These are phyloP conservation scores for Fusarium anguioides DNA, from an alignment of 2,329 filamentous ascomycete genomes.

Conservation along the genomic window DNA sequence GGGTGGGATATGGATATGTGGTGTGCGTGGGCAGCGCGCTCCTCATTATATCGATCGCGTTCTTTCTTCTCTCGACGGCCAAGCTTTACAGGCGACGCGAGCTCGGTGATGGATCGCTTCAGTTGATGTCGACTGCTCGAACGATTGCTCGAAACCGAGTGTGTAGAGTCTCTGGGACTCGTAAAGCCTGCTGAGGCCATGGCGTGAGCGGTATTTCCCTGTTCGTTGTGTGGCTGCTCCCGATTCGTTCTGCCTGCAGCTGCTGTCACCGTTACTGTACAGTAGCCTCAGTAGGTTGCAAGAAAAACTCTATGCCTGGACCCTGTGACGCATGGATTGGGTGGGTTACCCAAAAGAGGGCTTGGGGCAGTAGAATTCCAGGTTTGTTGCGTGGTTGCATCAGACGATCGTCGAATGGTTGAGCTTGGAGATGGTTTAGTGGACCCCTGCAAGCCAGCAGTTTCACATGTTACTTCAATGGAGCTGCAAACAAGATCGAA, in stretches of 20 bases:
- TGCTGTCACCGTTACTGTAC: neutral
- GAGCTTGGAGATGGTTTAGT: constrained; percentile 29
- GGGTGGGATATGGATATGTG: constrained; percentile 34
- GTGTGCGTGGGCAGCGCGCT: constrained; percentile 38
- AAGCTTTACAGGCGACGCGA: constrained; percentile 60
- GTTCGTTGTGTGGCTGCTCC: constrained; percentile 15
- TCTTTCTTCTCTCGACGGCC: constrained; percentile 50
- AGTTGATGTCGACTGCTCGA: constrained; percentile 61
- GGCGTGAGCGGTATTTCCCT: constrained; percentile 23
- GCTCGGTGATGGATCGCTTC: constrained; percentile 66
- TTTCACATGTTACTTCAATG: constrained; percentile 38
- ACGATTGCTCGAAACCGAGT: constrained; percentile 41
- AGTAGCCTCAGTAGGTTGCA: neutral
- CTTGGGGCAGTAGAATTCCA: constrained; percentile 24
- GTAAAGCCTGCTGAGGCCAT: constrained; percentile 42
- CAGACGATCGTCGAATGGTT: constrained; percentile 34
- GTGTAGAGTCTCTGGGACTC: constrained; percentile 42
- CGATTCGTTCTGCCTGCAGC: constrained; percentile 25
- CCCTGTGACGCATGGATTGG: constrained; percentile 32
- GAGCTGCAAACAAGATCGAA: neutral
- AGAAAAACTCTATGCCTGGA: constrained; percentile 16
- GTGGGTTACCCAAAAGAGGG: constrained; percentile 29
- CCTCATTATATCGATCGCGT: constrained; percentile 47
- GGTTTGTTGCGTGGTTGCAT: constrained; percentile 35
- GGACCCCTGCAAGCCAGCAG: constrained; percentile 18